These are phyloP conservation scores for Saccharomyces pastorianus DNA, from an alignment of 1,139 yeast genomes.

Conservation along the genomic window DNA sequence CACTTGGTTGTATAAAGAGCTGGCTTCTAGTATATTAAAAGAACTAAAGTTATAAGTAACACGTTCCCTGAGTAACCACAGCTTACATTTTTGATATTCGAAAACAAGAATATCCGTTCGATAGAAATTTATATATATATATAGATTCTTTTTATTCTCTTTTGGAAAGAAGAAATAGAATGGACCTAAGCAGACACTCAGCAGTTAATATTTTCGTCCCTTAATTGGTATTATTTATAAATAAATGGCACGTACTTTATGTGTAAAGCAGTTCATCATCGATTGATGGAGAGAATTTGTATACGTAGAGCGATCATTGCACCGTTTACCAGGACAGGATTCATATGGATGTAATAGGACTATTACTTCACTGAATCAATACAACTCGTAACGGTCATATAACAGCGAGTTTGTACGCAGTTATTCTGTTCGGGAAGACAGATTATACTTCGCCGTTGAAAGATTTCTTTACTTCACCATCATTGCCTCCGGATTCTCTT, in stretches of 20 bases:
- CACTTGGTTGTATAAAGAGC: slow-evolving; percentile 91
- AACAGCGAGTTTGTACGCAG: neutral
- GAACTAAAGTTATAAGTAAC: slow-evolving; percentile 53
- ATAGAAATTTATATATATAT: neutral
- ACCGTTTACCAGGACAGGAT: neutral
- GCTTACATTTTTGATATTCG: neutral
- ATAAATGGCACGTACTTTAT: neutral
- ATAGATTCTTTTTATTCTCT: neutral
- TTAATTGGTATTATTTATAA: neutral
- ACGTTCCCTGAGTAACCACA: neutral
- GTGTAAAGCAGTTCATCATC: neutral
- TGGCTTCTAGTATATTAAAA: slow-evolving; percentile 77
- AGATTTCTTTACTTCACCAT: neutral
- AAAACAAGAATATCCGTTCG: neutral
- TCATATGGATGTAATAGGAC: neutral
- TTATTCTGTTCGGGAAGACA: neutral
- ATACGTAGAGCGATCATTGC: neutral
- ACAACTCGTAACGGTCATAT: neutral
- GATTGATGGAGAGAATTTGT: neutral
- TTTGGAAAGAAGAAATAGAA: neutral
- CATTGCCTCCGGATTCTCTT: neutral
- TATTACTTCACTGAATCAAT: neutral
- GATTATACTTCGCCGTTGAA: neutral
- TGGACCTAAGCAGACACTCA: neutral
- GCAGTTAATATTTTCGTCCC: neutral